These are phyloP conservation scores for Lasiodiplodia theobromae DNA, from an alignment of 2,329 filamentous ascomycete genomes.

Conservation along the genomic window DNA sequence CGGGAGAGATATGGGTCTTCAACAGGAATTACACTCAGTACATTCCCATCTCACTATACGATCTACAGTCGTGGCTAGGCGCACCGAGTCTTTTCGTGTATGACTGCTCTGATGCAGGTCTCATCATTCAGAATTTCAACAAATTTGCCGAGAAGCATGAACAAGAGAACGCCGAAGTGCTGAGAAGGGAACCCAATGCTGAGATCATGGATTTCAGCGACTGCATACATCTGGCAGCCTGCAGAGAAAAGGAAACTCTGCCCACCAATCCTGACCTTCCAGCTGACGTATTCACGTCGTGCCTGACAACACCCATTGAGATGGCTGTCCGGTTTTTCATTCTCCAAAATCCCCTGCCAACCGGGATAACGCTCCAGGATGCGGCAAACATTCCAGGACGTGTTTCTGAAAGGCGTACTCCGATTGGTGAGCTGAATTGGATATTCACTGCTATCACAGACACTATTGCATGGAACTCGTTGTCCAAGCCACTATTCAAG, in stretches of 20 bases:
- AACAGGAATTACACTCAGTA: slow-evolving; percentile 99
- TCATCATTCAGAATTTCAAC: slow-evolving; percentile 94
- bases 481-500: slow-evolving; percentile 89
- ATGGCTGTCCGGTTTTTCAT: slow-evolving; percentile 98
- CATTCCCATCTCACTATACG: slow-evolving; percentile 94
- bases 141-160: slow-evolving; percentile 95
- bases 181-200: slow-evolving; percentile 75
- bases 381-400: slow-evolving; percentile 90
- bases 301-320: slow-evolving; percentile 94
- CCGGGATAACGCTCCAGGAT: slow-evolving; percentile 75
- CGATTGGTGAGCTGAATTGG: slow-evolving; percentile 96
- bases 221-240: slow-evolving; percentile 92
- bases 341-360: slow-evolving; percentile 80
- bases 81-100: slow-evolving; percentile 97
- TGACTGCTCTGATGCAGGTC: slow-evolving; percentile 95
- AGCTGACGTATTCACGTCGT: slow-evolving; percentile 94
- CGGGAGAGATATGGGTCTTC: slow-evolving; percentile 98
- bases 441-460: slow-evolving; percentile 99
- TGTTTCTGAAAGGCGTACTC: slow-evolving; percentile 90
- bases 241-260: slow-evolving; percentile 86
- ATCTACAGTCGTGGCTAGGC: slow-evolving; percentile 93
- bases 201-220: slow-evolving; percentile 73
- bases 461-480: slow-evolving; percentile 96
- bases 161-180: slow-evolving; percentile 80
- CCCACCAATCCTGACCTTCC: slow-evolving; percentile 94